These are phyloP conservation scores for Aquanectria penicillioides DNA, from an alignment of 2,329 filamentous ascomycete genomes.

Conservation along the genomic window DNA sequence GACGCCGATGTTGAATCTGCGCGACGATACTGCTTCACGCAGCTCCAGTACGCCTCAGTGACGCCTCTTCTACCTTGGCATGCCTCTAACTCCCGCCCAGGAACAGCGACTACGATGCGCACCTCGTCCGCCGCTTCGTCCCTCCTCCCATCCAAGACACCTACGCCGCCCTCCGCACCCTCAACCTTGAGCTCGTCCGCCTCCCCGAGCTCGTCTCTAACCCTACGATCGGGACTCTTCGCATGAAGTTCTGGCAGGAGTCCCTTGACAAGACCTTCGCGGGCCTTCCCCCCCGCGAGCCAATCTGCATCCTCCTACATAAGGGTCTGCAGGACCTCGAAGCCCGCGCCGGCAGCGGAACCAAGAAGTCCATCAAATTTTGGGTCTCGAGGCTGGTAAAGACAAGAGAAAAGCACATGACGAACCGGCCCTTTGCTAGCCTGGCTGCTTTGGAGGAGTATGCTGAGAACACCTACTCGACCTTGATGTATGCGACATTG, in stretches of 20 bases:
- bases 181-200: slow-evolving; percentile 91
- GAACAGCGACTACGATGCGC: slow-evolving; percentile 89
- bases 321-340: slow-evolving; percentile 74
- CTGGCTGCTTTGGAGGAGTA: slow-evolving; percentile 84
- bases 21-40: slow-evolving; percentile 62
- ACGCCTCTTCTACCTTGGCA: background rate
- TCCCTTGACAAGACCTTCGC: slow-evolving; percentile 81
- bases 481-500: slow-evolving; percentile 87
- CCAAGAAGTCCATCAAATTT: slow-evolving; percentile 68
- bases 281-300: slow-evolving; percentile 85
- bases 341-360: slow-evolving; percentile 52
- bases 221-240: slow-evolving; percentile 85
- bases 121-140: slow-evolving; percentile 86
- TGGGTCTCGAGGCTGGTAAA: slow-evolving; percentile 83
- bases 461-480: slow-evolving; percentile 94
- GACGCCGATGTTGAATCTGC: slow-evolving; percentile 63
- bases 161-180: slow-evolving; percentile 88
- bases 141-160: slow-evolving; percentile 79
- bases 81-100: slow-evolving; percentile 57
- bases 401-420: slow-evolving; percentile 83
- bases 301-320: slow-evolving; percentile 85
- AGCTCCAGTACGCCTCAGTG: slow-evolving; percentile 56
- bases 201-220: slow-evolving; percentile 92
- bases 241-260: slow-evolving; percentile 96
- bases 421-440: slow-evolving; percentile 81